Base-by-base conservation (phyloP, 345 rosid species). In the Ricinus communis region DNA sequence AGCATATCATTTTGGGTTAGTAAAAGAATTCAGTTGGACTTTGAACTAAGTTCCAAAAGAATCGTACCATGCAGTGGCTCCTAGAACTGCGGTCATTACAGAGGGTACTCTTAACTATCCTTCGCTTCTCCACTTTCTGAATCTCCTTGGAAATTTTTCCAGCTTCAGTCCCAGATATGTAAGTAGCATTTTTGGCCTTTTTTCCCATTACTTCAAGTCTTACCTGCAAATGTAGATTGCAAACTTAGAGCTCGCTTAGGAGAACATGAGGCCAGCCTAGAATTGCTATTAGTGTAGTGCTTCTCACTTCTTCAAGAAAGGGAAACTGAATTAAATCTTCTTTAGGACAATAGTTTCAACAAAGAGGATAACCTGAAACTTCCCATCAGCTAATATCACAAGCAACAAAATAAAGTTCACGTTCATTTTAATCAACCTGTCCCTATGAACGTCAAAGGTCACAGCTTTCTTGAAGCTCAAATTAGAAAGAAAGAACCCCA, bases 131-230 rank as follows among this genome's bases (percentile, higher is more conserved):
- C 71, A 95, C 97, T 73, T 91, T 92, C 69, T 87, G 92, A 66
- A 95, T 92, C 82, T 92, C 99, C 70, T 87, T 95, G 0, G 93
- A 85, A 60, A 95, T 90, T 71, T 88, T 95, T 5, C 89, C 93
- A 50, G 99, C 97, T 68, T 92, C 97, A 61, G 82, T 90, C 67
- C 99, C 99, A 51, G 90, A 92, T 62, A 95, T 84, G 47, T 76
- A 95, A 53, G 93, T 81, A 0, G 99, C 99, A 31, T 95, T 92
- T 76, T 95, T 95, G 0, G 97, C 97, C 83, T 89, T 95, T 79
- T 92, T 95, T 2, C 97, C 97, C 92, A 95, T 95, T 47, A 95
- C 96, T 85, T 95, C 99, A 33, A 95, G 97, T 79, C 88, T 90
- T 15, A 76, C 96, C 99, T 91, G 70, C 74, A 81, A 75, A 63